phyloP scores from a whole-genome alignment of 768 basidiomycete genomes.

The Suillus clintonianus region DNA sequence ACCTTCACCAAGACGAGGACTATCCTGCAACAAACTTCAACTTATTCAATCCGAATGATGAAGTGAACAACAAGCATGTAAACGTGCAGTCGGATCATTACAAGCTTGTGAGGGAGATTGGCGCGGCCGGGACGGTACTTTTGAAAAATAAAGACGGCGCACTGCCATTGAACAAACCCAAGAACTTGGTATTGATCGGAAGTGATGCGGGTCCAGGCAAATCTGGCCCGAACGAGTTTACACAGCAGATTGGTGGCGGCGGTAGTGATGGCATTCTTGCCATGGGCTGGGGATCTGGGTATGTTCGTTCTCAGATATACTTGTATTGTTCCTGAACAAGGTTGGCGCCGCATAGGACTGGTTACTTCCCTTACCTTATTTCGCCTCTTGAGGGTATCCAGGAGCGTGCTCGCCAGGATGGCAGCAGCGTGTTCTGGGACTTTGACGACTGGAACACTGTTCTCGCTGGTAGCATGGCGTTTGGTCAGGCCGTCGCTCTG shows the following conservation, averaged over 20 bases:
- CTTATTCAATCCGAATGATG: constrained; percentile 53
- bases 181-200: constrained; percentile 56
- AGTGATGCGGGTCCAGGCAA: constrained; percentile 59
- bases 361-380: constrained; percentile 73
- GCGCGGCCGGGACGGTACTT: constrained; percentile 73
- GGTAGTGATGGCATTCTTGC: constrained; percentile 69
- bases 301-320: constrained; percentile 2
- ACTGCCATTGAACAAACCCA: constrained; percentile 55
- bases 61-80: constrained; percentile 57
- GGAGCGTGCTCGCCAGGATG: constrained; percentile 58
- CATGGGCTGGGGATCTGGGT: constrained; percentile 86
- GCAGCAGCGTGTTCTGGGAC: constrained; percentile 61
- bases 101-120: constrained; percentile 69
- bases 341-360: constrained; percentile 40
- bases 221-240: constrained; percentile 62
- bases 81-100: constrained; percentile 74
- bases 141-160: constrained; percentile 67
- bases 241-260: constrained; percentile 36
- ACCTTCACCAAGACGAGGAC: constrained; percentile 53
- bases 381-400: constrained; percentile 80
- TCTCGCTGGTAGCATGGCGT: constrained; percentile 46
- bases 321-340: background rate
- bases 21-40: constrained; percentile 77
- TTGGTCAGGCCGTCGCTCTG: constrained; percentile 56
- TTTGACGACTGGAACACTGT: constrained; percentile 66